Conservation (phyloP, 192 early-diverging fungal species). For the Coemansia sp. region DNA sequence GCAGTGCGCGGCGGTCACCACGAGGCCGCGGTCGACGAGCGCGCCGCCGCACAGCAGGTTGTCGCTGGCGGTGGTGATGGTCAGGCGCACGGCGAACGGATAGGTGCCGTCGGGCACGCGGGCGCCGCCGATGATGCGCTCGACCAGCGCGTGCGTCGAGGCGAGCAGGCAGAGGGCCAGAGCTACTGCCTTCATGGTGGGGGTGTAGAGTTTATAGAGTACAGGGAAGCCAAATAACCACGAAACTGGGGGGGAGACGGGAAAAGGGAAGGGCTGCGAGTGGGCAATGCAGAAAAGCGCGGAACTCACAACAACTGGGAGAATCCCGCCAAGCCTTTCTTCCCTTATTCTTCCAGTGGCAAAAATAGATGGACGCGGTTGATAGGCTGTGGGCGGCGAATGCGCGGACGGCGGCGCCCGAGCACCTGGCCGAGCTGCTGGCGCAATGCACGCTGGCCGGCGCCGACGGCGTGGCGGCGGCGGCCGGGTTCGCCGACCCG, state of each 20-base stretch:
- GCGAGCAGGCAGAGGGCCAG: too few species aligned
- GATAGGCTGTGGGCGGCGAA: not conserved
- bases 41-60: slow-evolving; percentile 40
- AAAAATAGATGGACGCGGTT: too few species aligned
- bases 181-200: too few species aligned
- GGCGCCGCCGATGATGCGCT: slow-evolving; percentile 37
- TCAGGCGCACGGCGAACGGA: slow-evolving; percentile 39
- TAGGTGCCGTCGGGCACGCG: slow-evolving; percentile 7
- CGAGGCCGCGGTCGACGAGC: slow-evolving; percentile 19
- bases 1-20: slow-evolving; percentile 48
- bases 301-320: too few species aligned
- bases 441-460: not conserved
- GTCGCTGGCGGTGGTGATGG: slow-evolving; percentile 12
- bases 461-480: slow-evolving; percentile 23
- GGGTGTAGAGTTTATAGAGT: not conserved
- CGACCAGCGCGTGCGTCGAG: slow-evolving; percentile 3
- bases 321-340: too few species aligned
- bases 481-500: slow-evolving; percentile 8
- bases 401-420: not conserved
- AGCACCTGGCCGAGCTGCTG: not conserved
- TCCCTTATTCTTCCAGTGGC: too few species aligned
- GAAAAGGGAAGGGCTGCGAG: too few species aligned
- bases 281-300: too few species aligned
- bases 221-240: too few species aligned
- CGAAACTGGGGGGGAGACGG: too few species aligned